A percentile compares a stretch with the other conserved stretches of the same genome.
Evolutionary conservation across 306 rosid genomes (phyloP).

Genomic region (Carpinus viminea): DNA sequence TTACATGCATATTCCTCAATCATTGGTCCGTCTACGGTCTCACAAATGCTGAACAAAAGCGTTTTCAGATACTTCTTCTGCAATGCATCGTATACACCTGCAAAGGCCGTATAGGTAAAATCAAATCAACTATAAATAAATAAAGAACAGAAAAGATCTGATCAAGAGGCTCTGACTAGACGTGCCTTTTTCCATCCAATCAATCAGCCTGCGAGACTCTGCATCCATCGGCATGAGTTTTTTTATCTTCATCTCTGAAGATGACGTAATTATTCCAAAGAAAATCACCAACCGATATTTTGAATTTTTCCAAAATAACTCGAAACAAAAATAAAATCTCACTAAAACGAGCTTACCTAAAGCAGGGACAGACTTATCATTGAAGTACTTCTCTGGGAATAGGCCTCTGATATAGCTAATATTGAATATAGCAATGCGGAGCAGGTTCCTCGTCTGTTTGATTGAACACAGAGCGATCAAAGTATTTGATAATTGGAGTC

Average conservation of each 20-base stretch:
- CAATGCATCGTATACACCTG: conserved; percentile 90
- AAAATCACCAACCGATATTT: conserved; percentile 20
- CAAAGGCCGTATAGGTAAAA: conserved; percentile 6
- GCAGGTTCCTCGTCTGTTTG: conserved; percentile 86
- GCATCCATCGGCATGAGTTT: conserved; percentile 92
- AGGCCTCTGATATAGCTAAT: conserved; percentile 96
- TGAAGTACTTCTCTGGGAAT: conserved; percentile 92
- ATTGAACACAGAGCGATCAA: not conserved
- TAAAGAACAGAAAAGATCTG: conserved; percentile 10
- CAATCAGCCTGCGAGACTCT: conserved; percentile 89
- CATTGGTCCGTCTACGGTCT: conserved; percentile 86
- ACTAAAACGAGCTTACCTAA: conserved; percentile 52
- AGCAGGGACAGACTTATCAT: conserved; percentile 90
- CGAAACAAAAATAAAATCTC: not conserved
- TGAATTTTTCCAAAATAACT: not conserved
- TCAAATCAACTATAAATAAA: conserved; percentile 5
- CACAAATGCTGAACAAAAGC: conserved; percentile 83
- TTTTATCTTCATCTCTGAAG: conserved; percentile 94
- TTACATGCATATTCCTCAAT: conserved; percentile 96
- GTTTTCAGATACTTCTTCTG: conserved; percentile 86
- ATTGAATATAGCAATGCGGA: conserved; percentile 91
- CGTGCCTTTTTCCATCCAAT: conserved; percentile 96
- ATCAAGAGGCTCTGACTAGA: conserved; percentile 1
- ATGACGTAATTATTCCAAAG: conserved; percentile 20
- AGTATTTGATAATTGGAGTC: not conserved